Conservation (phyloP, 495 filamentous ascomycete genomes). For the Entonaema liquescens region DNA sequence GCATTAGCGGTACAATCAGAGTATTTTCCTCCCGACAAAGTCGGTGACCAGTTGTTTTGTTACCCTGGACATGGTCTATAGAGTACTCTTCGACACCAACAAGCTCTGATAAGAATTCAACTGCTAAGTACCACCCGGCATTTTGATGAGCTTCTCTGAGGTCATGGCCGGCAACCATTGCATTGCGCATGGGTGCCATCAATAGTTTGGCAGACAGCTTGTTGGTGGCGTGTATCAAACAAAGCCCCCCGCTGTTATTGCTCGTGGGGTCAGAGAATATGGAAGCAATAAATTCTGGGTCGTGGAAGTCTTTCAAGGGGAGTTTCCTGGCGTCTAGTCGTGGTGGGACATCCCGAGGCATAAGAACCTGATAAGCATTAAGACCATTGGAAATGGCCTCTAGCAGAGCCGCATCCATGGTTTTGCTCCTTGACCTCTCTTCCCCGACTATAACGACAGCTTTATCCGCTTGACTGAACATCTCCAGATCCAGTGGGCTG, state of each 20-base stretch:
- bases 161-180: slow-evolving; percentile 52
- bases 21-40: slow-evolving; percentile 61
- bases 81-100: slow-evolving; percentile 62
- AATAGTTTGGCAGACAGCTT: slow-evolving; percentile 61
- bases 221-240: slow-evolving; percentile 57
- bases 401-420: slow-evolving; percentile 62
- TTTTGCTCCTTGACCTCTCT: slow-evolving; percentile 59
- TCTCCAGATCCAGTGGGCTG: slow-evolving; percentile 66
- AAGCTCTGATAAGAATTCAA: slow-evolving; percentile 55
- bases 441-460: slow-evolving; percentile 68
- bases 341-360: slow-evolving; percentile 52
- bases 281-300: slow-evolving; percentile 49
- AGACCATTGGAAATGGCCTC: slow-evolving; percentile 57
- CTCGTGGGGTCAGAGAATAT: slow-evolving; percentile 35
- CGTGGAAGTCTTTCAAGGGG: slow-evolving; percentile 54
- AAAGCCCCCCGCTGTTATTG: not conserved
- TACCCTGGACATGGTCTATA: slow-evolving; percentile 65
- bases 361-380: slow-evolving; percentile 56
- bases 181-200: slow-evolving; percentile 66
- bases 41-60: slow-evolving; percentile 59
- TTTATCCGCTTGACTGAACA: slow-evolving; percentile 64
- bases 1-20: slow-evolving; percentile 70
- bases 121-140: slow-evolving; percentile 65
- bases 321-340: slow-evolving; percentile 59
- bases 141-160: slow-evolving; percentile 62